Evolutionary conservation across 495 filamentous ascomycete genomes (phyloP), one percentile per base, ranked within the genome.

Genomic region (Podospora pseudoanserina): DNA sequence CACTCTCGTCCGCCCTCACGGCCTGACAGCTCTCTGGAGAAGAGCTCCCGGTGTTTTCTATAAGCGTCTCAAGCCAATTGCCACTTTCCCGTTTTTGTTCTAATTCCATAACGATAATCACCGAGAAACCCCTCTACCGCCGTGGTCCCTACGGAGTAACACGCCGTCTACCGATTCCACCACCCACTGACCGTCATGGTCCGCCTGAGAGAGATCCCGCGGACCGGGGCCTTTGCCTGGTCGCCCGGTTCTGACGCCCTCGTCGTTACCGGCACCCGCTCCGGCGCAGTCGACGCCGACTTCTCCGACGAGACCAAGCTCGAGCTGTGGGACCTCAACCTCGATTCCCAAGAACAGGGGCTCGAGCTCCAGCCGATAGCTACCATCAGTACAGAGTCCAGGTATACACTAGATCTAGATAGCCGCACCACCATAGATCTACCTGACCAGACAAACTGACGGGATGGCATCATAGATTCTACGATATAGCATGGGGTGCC

Each of bases 141-240:
- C 28, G 61, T 63, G 28, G 27, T 23, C 55, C 58, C 68, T 23
- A 23, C 23, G 23, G 23, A 23, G 4, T 55, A 44, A 28, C 60
- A 20, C 60, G 44, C 60, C 56, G 57, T 70, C 56, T 32, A 53
- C 20, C 63, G 19, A 44, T 55, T 19, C 57, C 58, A 66, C 63
- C 28, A 30, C 61, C 56, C 67, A 61, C 56, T 83, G 89, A 61
- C 56, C 83, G 89, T 75, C 77, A 99, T 99, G 95, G 94, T 96
- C 74, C 89, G 92, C 79, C 83, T 97, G 80, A 87, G 94, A 83
- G 93, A 98, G 82, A 94, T 99, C 76, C 91, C 93, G 75, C 86
- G 95, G 80, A 98, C 95, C 67, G 94, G 94, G 79, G 91, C 94
- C 74, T 98, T 99, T 75, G 92, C 96, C 68, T 99, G 95, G 94